These are phyloP conservation scores for Solanum medicagineum DNA, from an alignment of 257 asterid species.

Conservation along the genomic window DNA sequence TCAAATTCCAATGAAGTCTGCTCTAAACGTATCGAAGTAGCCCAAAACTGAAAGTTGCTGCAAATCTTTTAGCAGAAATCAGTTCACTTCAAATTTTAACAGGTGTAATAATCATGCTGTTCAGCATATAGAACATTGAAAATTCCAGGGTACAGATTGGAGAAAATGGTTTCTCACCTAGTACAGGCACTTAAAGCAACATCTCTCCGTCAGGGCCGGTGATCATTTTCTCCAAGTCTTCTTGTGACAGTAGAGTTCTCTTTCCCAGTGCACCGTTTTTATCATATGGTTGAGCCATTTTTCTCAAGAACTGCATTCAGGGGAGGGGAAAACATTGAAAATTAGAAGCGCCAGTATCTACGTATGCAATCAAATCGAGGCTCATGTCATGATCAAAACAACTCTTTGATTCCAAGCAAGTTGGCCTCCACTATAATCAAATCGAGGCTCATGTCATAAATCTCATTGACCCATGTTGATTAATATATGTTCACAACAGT, in stretches of 20 bases:
- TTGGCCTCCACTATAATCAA: not conserved
- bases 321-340: not conserved
- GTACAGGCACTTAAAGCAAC: constrained; percentile 11
- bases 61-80: not conserved
- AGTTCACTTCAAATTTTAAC: not conserved
- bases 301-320: constrained; percentile 60
- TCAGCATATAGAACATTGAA: not conserved
- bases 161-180: not conserved
- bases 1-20: not conserved
- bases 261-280: constrained; percentile 76
- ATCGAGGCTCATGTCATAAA: not conserved
- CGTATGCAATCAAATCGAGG: not conserved
- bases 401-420: not conserved
- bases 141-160: not conserved
- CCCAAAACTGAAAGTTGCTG: not conserved
- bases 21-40: not conserved
- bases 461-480: not conserved
- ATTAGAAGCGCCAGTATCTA: not conserved
- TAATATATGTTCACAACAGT: not conserved
- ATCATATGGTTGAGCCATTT: constrained; percentile 98
- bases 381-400: not conserved
- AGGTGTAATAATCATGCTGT: not conserved
- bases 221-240: constrained; percentile 77
- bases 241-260: constrained; percentile 73
- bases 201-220: constrained; percentile 35